Percentiles rank a stretch among this genome's conserved stretches.
These are phyloP conservation scores for Sideroxylon spinosum DNA, from an alignment of 179 eudicot genomes.

Conservation along the genomic window DNA sequence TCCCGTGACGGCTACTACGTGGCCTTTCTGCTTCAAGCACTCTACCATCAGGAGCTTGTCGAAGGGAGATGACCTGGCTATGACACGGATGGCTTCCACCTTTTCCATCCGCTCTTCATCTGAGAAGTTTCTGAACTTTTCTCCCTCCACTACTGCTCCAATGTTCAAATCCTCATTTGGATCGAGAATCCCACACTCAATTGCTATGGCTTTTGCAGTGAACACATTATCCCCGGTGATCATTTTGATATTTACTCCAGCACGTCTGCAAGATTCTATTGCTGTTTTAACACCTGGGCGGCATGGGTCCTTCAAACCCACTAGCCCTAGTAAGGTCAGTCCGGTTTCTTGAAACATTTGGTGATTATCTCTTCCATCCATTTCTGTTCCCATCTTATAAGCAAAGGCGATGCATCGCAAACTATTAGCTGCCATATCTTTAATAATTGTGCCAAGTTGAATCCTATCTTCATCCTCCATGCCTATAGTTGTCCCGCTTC, in stretches of 20 bases:
- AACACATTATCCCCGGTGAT: constrained; percentile 38
- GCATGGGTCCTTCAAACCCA: constrained; percentile 43
- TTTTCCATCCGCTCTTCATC: constrained; percentile 22
- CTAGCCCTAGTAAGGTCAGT: constrained; percentile 29
- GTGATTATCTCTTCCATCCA: not conserved
- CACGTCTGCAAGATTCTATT: constrained; percentile 27
- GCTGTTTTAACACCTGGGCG: constrained; percentile 37
- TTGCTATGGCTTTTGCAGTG: constrained; percentile 35
- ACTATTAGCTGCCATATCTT: constrained; percentile 37
- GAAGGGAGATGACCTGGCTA: constrained; percentile 45
- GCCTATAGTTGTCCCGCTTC: not conserved
- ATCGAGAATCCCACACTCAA: constrained; percentile 17
- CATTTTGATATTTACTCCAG: constrained; percentile 38
- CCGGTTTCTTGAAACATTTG: constrained; percentile 11
- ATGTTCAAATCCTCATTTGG: not conserved
- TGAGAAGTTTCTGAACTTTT: constrained; percentile 28
- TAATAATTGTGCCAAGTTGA: not conserved
- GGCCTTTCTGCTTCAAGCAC: constrained; percentile 39
- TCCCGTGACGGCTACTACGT: constrained; percentile 46
- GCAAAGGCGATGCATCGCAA: constrained; percentile 34
- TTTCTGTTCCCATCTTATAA: not conserved
- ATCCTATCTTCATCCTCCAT: not conserved
- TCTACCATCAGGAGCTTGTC: constrained; percentile 45
- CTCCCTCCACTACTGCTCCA: constrained; percentile 27
- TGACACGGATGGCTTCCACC: constrained; percentile 29